Evolutionary conservation across 495 filamentous ascomycete species (phyloP), one percentile per base, ranked within the genome.

Genomic region (Trichocladium uniseriatum): DNA sequence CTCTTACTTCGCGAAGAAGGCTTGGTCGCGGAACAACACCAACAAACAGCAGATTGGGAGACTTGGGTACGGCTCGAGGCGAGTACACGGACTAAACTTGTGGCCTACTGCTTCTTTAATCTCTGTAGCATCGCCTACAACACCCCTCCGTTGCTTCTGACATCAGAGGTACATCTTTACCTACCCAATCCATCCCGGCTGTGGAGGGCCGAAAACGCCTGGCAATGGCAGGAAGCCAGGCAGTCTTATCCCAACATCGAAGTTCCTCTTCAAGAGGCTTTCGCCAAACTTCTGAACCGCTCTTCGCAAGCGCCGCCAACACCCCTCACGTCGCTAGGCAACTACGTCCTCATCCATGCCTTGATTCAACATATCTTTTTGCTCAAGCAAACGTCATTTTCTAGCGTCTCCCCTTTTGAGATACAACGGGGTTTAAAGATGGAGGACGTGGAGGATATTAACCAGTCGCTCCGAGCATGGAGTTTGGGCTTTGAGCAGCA

Each of bases 311-410:
- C 63, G 14, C 69, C 73, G 13, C 73, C 72, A 3, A 64, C 77
- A 7, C 73, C 76, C 52, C 70, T 64, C 58, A 81, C 81, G 7
- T 79, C 80, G 0, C 68, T 85, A 0, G 82, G 81, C 14, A 80
- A 80, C 51, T 84, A 84, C 51, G 73, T 81, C 5, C 72, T 86
- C 5, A 83, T 87, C 31, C 77, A 83, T 52, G 82, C 80, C 0
- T 63, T 87, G 43, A 72, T 84, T 13, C 83, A 87, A 52, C 78
- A 83, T 38, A 84, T 87, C 21, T 86, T 79, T 62, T 48, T 83
- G 14, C 68, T 81, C 29, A 82, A 81, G 40, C 78, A 86, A 51
- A 75, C 78, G 4, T 76, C 72, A 0, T 68, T 70, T 20, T 67
- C 66, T 6, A 57, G 57, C 43, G 67, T 53, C 34, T 73, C 73